phyloP scores from a whole-genome alignment of 2,329 filamentous ascomycete species.

The Stemphylium vesicarium region DNA sequence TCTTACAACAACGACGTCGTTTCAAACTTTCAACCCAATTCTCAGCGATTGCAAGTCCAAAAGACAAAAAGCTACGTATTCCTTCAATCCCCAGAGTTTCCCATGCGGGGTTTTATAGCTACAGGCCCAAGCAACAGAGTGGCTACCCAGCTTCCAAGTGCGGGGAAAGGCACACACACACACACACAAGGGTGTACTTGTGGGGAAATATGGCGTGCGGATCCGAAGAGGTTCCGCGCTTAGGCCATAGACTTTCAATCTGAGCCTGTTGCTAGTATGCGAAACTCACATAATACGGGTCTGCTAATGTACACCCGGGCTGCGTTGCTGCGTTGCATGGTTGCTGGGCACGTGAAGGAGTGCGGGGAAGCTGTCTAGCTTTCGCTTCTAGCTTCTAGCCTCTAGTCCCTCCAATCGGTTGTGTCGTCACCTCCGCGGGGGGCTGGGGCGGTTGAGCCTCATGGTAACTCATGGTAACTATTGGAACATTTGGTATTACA shows the following conservation, averaged over 20 bases:
- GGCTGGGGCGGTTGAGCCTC: slow-evolving; percentile 16
- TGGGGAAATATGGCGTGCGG: slow-evolving; percentile 32
- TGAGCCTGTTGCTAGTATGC: neutral
- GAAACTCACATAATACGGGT: neutral
- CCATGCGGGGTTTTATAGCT: slow-evolving; percentile 38
- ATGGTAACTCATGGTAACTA: slow-evolving; percentile 1
- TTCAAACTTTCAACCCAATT: neutral
- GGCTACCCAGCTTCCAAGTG: slow-evolving; percentile 23
- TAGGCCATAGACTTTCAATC: neutral
- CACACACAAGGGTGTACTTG: slow-evolving; percentile 26
- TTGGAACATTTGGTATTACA: neutral
- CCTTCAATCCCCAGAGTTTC: neutral
- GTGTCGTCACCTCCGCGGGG: slow-evolving; percentile 15
- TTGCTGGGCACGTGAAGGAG: neutral
- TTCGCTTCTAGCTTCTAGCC: neutral
- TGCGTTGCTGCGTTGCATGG: too few relatives aligned
- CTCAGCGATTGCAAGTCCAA: neutral
- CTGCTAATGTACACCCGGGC: neutral
- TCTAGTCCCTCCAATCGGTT: slow-evolving; percentile 24
- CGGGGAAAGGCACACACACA: slow-evolving; percentile 26
- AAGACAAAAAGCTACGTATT: neutral
- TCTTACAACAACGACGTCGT: neutral
- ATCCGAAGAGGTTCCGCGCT: slow-evolving; percentile 27
- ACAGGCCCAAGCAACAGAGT: slow-evolving; percentile 11
- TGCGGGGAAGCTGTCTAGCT: slow-evolving; percentile 23